A percentile compares a stretch with the other conserved stretches of the same genome.
Conservation (phyloP, 495 filamentous ascomycete species). For the Xylaria bambusicola region DNA sequence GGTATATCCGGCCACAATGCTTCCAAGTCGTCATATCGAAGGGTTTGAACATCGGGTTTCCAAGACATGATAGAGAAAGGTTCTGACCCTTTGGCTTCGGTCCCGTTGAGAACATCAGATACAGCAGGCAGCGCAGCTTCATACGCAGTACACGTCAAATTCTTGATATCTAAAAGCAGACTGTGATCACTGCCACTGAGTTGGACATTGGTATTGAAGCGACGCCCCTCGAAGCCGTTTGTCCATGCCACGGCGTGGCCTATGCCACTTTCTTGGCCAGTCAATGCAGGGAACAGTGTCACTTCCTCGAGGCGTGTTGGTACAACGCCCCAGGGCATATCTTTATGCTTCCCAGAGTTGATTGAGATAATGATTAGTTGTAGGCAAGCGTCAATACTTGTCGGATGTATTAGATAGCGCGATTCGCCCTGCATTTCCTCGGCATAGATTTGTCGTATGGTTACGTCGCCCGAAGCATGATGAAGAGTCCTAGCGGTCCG, state of each 20-base stretch:
- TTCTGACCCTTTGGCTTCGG: neutral
- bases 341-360: constrained; percentile 25
- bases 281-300: neutral
- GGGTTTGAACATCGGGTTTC: constrained; percentile 23
- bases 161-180: constrained; percentile 23
- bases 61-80: constrained; percentile 25
- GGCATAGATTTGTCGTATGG: constrained; percentile 12
- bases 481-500: constrained; percentile 19
- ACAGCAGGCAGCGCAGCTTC: constrained; percentile 28
- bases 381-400: constrained; percentile 38
- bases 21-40: constrained; percentile 8
- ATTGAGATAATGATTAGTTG: constrained; percentile 26
- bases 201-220: constrained; percentile 26
- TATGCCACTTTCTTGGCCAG: neutral
- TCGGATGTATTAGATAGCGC: constrained; percentile 46
- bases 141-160: constrained; percentile 23
- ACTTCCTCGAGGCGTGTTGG: constrained; percentile 24
- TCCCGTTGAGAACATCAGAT: constrained; percentile 18
- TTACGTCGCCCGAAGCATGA: constrained; percentile 20
- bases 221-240: constrained; percentile 20
- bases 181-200: constrained; percentile 12
- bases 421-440: constrained; percentile 21
- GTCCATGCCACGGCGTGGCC: constrained; percentile 27
- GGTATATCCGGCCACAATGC: constrained; percentile 8
- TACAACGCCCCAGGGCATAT: constrained; percentile 25